These are phyloP conservation scores for Fusarium pseudograminearum DNA, from an alignment of 2,329 filamentous ascomycete genomes.

Conservation along the genomic window DNA sequence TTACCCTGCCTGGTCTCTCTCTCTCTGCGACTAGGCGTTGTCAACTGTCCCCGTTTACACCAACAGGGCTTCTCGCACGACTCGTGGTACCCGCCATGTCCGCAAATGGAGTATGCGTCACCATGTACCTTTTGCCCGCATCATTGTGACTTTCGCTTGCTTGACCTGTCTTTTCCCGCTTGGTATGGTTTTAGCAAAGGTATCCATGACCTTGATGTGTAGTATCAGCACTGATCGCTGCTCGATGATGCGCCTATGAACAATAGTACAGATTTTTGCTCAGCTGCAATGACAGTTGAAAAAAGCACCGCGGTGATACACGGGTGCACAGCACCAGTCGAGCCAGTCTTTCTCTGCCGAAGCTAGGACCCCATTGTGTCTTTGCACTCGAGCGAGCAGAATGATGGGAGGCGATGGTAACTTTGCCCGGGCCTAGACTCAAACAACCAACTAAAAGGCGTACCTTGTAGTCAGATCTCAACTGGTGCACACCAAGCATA, in stretches of 20 bases:
- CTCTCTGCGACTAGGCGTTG: constrained; percentile 9
- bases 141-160: constrained; percentile 22
- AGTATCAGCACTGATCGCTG: constrained; percentile 16
- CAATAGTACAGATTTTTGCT: constrained; percentile 14
- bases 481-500: constrained; percentile 4
- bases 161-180: constrained; percentile 16
- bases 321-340: constrained; percentile 28
- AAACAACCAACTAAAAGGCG: constrained; percentile 14
- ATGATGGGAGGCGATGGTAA: constrained; percentile 11
- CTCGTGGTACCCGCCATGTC: constrained; percentile 46
- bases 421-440: constrained; percentile 19
- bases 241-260: constrained; percentile 43
- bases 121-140: constrained; percentile 36
- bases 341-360: constrained; percentile 15
- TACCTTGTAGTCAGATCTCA: constrained; percentile 17
- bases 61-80: constrained; percentile 29
- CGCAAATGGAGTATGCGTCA: constrained; percentile 45
- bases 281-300: constrained; percentile 21
- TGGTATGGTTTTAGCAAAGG: constrained; percentile 14
- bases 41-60: constrained; percentile 30
- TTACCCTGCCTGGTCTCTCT: constrained; percentile 25
- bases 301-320: constrained; percentile 35
- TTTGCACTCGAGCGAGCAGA: constrained; percentile 32
- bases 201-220: constrained; percentile 8
- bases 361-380: constrained; percentile 37